Evolutionary conservation across 1,284 basidiomycete species (phyloP), one percentile per base, ranked within the genome.

Genomic region (Peniophora sp.): DNA sequence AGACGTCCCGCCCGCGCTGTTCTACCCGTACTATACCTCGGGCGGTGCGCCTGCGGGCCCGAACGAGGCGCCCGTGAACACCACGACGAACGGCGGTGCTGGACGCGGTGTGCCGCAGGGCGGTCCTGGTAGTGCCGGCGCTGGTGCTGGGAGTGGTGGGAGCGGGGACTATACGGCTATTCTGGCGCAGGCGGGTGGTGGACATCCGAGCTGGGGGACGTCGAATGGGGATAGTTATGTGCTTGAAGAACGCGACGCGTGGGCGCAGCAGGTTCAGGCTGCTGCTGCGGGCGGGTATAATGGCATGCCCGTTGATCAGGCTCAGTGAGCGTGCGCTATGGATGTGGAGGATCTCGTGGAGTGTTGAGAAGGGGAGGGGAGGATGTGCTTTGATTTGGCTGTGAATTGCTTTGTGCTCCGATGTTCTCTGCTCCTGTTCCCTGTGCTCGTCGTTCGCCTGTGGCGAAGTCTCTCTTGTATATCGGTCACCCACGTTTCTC

Each of bases 1-100:
- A 3, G 81, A 85, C 42, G 71, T 88, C 47, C 83, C 85, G 2
- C 68, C 76, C 2, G 72, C 73, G 18, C 63, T 88, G 49, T 88
- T 88, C 65, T 88, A 85, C 60, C 85, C 85, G 0, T 86, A 75
- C 60, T 80, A 32, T 32, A 32, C 27, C 6, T 32, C 83, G 1
- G 82, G 86, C 59, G 71, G 72, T 37, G 65, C 66, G 34, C 64
- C 72, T 54, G 55, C 50, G 54, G 41, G 54, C 54, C 32, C 46
- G 32, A 41, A 57, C 51, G 39, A 39, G 27, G 12, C 5, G 6
- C 27, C 27, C 54, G 41, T 56, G 50, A 48, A 24, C 34, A 12
- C 39, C 8, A 20, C 50, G n/a, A 3, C 48, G 11, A 3, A 41
- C 14, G 54, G 54, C 36, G 53, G 37, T 2, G 51, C 53, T 14